These are phyloP conservation scores for Lotus japonicus DNA, from an alignment of 306 rosid species.

Conservation along the genomic window DNA sequence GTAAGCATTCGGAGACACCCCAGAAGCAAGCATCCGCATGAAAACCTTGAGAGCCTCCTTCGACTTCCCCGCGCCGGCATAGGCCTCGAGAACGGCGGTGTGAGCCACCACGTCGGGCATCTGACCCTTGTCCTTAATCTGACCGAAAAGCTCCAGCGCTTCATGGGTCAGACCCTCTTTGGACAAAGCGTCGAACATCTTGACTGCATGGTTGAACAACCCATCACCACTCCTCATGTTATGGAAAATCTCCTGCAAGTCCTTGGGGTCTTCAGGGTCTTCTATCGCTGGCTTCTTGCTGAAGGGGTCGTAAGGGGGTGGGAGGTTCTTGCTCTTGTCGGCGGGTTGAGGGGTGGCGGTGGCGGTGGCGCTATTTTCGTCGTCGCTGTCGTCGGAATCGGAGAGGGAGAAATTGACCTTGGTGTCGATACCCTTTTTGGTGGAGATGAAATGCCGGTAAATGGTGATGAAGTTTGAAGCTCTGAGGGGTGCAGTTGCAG, in stretches of 20 bases:
- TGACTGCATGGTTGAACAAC: slow-evolving; percentile 52
- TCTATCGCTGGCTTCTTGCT: slow-evolving; percentile 47
- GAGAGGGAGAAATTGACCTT: slow-evolving; percentile 42
- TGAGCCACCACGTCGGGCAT: slow-evolving; percentile 81
- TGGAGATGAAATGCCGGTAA: slow-evolving; percentile 10
- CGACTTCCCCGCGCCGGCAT: slow-evolving; percentile 48
- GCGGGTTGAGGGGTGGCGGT: neutral
- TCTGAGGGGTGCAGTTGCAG: neutral
- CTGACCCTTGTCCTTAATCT: slow-evolving; percentile 68
- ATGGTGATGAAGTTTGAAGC: neutral
- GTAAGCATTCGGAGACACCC: slow-evolving; percentile 62
- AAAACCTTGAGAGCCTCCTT: slow-evolving; percentile 64
- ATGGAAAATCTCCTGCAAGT: slow-evolving; percentile 67
- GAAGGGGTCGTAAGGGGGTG: slow-evolving; percentile 63
- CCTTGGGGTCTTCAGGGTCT: slow-evolving; percentile 57
- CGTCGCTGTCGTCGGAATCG: slow-evolving; percentile 28
- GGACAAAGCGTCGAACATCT: slow-evolving; percentile 93
- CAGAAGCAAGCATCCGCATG: slow-evolving; percentile 68
- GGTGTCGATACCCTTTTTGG: slow-evolving; percentile 27
- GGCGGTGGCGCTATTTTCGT: neutral
- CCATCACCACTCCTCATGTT: slow-evolving; percentile 52
- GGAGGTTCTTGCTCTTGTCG: slow-evolving; percentile 19
- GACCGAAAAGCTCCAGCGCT: slow-evolving; percentile 58
- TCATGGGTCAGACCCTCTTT: slow-evolving; percentile 69
- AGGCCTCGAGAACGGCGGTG: slow-evolving; percentile 66